Percentiles rank a stretch among this genome's conserved stretches.
Evolutionary conservation across 1,139 yeast species (phyloP).

Genomic region (Magnusiomyces sp.): DNA sequence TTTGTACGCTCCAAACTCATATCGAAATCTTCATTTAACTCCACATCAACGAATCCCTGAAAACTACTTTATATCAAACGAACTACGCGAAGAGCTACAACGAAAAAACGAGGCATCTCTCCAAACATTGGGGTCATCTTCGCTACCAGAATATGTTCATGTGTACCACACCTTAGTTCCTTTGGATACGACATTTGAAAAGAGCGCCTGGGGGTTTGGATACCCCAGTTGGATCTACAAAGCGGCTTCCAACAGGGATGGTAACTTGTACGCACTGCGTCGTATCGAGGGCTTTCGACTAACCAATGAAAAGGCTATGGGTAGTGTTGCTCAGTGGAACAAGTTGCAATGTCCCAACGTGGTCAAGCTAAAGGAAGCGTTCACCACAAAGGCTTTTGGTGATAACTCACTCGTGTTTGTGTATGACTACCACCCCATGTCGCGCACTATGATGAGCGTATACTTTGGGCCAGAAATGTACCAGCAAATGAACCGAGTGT

Average conservation of each 20-base stretch:
- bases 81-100: constrained; percentile 63
- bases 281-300: constrained; percentile 60
- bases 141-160: constrained; percentile 68
- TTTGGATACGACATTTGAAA: constrained; percentile 55
- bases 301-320: constrained; percentile 49
- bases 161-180: constrained; percentile 83
- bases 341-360: constrained; percentile 31
- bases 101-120: constrained; percentile 74
- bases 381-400: constrained; percentile 81
- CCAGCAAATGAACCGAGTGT: constrained; percentile 15
- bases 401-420: constrained; percentile 52
- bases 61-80: constrained; percentile 62
- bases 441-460: constrained; percentile 48
- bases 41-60: constrained; percentile 65
- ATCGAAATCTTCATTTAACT: constrained; percentile 48
- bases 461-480: constrained; percentile 38
- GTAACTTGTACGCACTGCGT: constrained; percentile 66
- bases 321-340: constrained; percentile 46
- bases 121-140: constrained; percentile 54
- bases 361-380: constrained; percentile 68
- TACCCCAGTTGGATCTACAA: constrained; percentile 62
- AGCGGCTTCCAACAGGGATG: constrained; percentile 72
- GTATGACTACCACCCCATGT: constrained; percentile 61
- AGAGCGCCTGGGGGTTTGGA: constrained; percentile 48
- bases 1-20: constrained; percentile 78